These are phyloP conservation scores for Zymoseptoria ardabiliae DNA, from an alignment of 2,329 filamentous ascomycete genomes.

Conservation along the genomic window DNA sequence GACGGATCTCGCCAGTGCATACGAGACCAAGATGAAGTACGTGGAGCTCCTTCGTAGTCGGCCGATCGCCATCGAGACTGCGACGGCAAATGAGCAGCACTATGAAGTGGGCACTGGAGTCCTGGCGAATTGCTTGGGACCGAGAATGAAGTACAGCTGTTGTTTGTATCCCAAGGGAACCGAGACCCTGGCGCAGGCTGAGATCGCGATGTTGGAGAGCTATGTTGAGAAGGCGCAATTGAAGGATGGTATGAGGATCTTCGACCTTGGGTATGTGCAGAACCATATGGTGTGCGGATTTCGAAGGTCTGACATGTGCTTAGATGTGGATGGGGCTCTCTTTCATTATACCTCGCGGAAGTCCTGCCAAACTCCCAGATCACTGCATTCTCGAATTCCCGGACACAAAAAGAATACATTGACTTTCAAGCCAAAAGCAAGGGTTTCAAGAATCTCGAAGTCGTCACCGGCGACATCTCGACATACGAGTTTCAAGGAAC, in stretches of 20 bases:
- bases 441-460: constrained; percentile 52
- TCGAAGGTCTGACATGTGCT: neutral
- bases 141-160: constrained; percentile 65
- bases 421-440: constrained; percentile 51
- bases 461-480: constrained; percentile 61
- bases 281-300: neutral
- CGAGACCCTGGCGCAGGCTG: constrained; percentile 58
- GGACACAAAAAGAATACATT: constrained; percentile 61
- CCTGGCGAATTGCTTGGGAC: constrained; percentile 53
- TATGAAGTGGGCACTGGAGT: constrained; percentile 65
- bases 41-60: constrained; percentile 51
- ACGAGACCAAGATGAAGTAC: constrained; percentile 57
- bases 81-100: constrained; percentile 60
- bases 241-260: constrained; percentile 52
- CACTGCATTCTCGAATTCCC: constrained; percentile 63
- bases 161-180: constrained; percentile 57
- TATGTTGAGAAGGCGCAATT: constrained; percentile 57
- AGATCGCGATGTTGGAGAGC: constrained; percentile 56
- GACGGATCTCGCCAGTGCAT: constrained; percentile 46
- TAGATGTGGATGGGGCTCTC: constrained; percentile 64
- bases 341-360: constrained; percentile 58
- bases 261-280: constrained; percentile 51
- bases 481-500: constrained; percentile 55
- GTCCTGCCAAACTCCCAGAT: constrained; percentile 54
- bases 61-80: constrained; percentile 63